These are phyloP conservation scores for Leishmania tarentolae DNA, from an alignment of 208 protist genomes.

Conservation along the genomic window DNA sequence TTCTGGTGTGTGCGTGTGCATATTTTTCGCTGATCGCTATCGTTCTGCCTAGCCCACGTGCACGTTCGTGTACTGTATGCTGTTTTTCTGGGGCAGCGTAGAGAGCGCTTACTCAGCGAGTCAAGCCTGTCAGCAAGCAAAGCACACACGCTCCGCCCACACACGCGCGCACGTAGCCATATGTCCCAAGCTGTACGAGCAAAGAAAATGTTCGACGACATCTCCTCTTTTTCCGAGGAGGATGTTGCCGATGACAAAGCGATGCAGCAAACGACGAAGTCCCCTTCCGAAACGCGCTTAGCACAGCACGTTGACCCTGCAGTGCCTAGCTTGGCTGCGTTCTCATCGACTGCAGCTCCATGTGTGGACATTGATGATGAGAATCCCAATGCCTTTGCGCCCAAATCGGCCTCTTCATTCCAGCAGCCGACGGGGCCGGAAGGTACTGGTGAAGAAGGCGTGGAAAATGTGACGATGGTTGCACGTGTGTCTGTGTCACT, in stretches of 20 bases:
- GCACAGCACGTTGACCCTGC: slow-evolving; percentile 6
- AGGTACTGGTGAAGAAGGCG: background rate
- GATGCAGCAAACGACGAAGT: background rate
- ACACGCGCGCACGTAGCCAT: background rate
- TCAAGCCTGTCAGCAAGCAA: background rate
- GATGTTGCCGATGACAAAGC: background rate
- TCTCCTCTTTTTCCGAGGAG: slow-evolving; percentile 26
- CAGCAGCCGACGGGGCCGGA: slow-evolving; percentile 1
- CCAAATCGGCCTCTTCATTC: slow-evolving; percentile 2
- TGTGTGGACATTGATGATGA: background rate
- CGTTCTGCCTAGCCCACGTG: background rate
- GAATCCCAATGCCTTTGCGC: slow-evolving; percentile 1
- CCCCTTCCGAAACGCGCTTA: background rate
- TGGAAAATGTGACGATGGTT: slow-evolving; percentile 18
- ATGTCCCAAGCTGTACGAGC: slow-evolving; percentile 20
- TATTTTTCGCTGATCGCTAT: background rate
- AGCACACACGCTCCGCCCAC: background rate
- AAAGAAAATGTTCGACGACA: slow-evolving; percentile 59
- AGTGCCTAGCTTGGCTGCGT: background rate
- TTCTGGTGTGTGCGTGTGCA: background rate
- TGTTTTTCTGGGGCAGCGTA: background rate
- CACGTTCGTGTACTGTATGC: background rate
- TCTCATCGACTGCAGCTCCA: background rate
- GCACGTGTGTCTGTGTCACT: slow-evolving; percentile 14
- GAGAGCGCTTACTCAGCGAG: background rate